Conservation (phyloP, 2,329 filamentous ascomycete genomes). For the Phaeosphaeria sp. region DNA sequence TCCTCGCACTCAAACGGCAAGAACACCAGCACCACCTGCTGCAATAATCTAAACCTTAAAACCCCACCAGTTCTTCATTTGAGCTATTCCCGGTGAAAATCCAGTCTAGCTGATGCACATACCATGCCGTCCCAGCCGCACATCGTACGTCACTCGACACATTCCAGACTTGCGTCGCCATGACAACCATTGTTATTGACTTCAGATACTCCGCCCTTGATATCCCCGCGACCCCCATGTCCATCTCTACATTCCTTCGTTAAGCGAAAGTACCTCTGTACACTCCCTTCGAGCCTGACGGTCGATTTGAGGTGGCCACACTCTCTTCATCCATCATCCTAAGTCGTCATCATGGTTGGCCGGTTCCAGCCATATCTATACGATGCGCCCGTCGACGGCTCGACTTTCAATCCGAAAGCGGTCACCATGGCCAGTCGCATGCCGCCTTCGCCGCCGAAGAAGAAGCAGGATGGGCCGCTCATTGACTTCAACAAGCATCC, state of each 20-base stretch:
- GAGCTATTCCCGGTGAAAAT: too few relatives aligned
- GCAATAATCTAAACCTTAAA: background rate
- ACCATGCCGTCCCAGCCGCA: constrained; percentile 16
- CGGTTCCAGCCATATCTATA: constrained; percentile 77
- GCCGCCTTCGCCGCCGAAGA: constrained; percentile 63
- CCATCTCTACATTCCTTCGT: constrained; percentile 42
- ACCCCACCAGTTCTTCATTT: constrained; percentile 19
- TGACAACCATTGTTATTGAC: constrained; percentile 42
- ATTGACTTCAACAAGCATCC: constrained; percentile 86
- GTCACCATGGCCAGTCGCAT: constrained; percentile 80
- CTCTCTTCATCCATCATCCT: constrained; percentile 32
- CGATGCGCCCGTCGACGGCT: constrained; percentile 55
- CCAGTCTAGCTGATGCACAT: constrained; percentile 16
- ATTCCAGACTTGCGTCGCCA: constrained; percentile 34
- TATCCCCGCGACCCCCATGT: constrained; percentile 39
- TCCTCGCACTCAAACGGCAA: background rate
- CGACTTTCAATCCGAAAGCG: constrained; percentile 84
- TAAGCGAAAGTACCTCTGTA: constrained; percentile 36
- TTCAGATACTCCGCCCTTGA: constrained; percentile 36
- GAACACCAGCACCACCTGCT: background rate
- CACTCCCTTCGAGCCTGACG: constrained; percentile 34
- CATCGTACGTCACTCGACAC: constrained; percentile 29
- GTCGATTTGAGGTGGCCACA: constrained; percentile 28
- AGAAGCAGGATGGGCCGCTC: constrained; percentile 76
- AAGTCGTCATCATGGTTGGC: constrained; percentile 44